Base-by-base conservation (phyloP, 345 rosid genomes). In the Eucalyptus tenuipes region DNA sequence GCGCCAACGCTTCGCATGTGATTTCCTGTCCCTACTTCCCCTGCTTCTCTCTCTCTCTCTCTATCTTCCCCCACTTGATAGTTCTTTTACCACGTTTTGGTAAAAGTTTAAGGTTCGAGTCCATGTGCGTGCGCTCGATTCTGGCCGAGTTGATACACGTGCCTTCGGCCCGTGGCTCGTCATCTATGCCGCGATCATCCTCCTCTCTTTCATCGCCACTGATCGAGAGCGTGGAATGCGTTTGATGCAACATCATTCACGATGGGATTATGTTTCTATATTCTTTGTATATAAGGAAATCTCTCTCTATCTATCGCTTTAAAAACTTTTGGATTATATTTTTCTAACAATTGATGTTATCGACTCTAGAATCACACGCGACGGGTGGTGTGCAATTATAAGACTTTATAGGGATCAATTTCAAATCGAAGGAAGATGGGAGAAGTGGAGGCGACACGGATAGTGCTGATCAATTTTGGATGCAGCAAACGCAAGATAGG, bases 1-100 rank as follows among this genome's bases (percentile, higher is more conserved):
- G 44, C 75, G 33, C 49, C 57, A 86, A 90, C 87, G 89, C 93
- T 29, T 90, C 89, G 25, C 94, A 90, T 88, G 92, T 89, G 94
- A 90, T 88, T 16, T 13, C 59, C n/a, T 29, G 20, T 25, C 40
- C 89, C 71, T 48, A 27, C 48, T 47, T 47, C 48, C 48, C 48
- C 48, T 10, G 48, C 48, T 2, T 3, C 3, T 71, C 16, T 13
- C 47, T 15, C 5, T 22, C 12, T 55, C 0, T 20, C 27, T 42
- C 31, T 8, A 1, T 14, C 71, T 7, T 33, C 18, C 40, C 40
- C 33, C 4, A 0, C 16, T 64, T 2, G 57, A 18, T 52, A 0
- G 37, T 64, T n/a, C 0, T n/a, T 15, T 7, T 68, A 31, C 80
- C 42, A 16, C 80, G 80, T 68, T 31, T 68, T 68, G 80, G 80